These are phyloP conservation scores for Phytophthora podocarpi DNA, from an alignment of 352 stramenopile genomes.

Conservation along the genomic window DNA sequence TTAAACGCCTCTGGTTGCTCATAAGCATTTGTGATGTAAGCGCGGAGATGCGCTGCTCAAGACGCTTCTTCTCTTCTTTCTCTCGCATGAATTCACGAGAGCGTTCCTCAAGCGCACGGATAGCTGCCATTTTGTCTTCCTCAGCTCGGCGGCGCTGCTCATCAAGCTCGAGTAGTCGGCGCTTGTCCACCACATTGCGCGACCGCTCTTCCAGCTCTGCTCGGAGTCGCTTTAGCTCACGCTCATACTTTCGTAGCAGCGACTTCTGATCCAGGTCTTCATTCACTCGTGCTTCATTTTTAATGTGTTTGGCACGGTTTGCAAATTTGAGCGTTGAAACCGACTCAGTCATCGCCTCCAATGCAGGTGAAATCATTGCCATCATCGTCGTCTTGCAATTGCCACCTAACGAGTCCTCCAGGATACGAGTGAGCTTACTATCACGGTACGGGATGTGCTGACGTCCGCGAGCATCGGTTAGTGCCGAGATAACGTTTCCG, in stretches of 20 bases:
- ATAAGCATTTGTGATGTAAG: slow-evolving; percentile 94
- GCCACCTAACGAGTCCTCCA: slow-evolving; percentile 87
- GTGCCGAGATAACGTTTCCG: slow-evolving; percentile 91
- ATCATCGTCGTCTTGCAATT: slow-evolving; percentile 98
- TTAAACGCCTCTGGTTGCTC: slow-evolving; percentile 58
- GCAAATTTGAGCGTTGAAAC: slow-evolving; percentile 95
- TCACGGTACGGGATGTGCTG: slow-evolving; percentile 95
- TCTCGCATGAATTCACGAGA: slow-evolving; percentile 94
- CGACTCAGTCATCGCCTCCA: slow-evolving; percentile 91
- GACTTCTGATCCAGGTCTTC: slow-evolving; percentile 95
- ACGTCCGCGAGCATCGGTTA: slow-evolving; percentile 85
- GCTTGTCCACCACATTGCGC: slow-evolving; percentile 94
- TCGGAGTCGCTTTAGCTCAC: slow-evolving; percentile 92
- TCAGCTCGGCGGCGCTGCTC: slow-evolving; percentile 91
- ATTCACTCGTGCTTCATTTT: slow-evolving; percentile 90
- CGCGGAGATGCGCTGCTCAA: slow-evolving; percentile 93
- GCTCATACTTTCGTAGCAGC: slow-evolving; percentile 94
- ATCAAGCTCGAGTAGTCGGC: slow-evolving; percentile 89
- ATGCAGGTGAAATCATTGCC: slow-evolving; percentile 93
- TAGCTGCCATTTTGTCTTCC: slow-evolving; percentile 95
- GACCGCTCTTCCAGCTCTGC: slow-evolving; percentile 92
- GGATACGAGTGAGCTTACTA: slow-evolving; percentile 93
- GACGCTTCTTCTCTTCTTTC: slow-evolving; percentile 95
- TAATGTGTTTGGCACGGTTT: slow-evolving; percentile 94
- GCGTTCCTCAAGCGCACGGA: slow-evolving; percentile 90